A percentile compares a stretch with the other conserved stretches of the same genome.
phyloP scores from a whole-genome alignment of 371 early-diverging fungal genomes.

The Umbelopsis sp. region DNA sequence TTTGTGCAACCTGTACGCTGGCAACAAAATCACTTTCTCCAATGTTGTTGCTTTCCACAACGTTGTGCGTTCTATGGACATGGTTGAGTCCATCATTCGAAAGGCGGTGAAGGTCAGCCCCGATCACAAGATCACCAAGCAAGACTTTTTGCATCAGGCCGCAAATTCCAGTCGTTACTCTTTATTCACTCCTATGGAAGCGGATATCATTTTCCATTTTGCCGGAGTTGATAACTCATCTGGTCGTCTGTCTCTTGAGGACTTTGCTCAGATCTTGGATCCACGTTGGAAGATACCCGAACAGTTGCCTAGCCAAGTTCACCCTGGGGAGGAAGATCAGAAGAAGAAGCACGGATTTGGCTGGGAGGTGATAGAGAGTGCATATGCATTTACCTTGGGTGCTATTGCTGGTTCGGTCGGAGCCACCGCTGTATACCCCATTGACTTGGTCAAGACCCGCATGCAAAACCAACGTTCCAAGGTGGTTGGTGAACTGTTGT shows the following conservation, averaged over 20 bases:
- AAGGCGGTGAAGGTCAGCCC: conserved; percentile 57
- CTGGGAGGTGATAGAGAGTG: conserved; percentile 48
- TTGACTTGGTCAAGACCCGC: conserved; percentile 97
- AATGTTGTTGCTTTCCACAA: conserved; percentile 76
- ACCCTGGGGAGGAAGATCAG: neutral
- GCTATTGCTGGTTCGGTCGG: conserved; percentile 96
- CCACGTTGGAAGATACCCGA: conserved; percentile 61
- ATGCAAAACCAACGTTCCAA: conserved; percentile 97
- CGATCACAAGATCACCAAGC: conserved; percentile 65
- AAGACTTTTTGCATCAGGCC: conserved; percentile 66
- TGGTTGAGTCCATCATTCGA: conserved; percentile 68
- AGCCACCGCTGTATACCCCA: conserved; percentile 95
- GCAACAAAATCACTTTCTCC: conserved; percentile 63
- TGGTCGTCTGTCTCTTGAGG: conserved; percentile 56
- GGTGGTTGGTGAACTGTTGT: conserved; percentile 90
- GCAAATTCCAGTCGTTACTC: conserved; percentile 65
- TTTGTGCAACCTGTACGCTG: conserved; percentile 60
- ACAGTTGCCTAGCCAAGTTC: conserved; percentile 3
- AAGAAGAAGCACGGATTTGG: conserved; percentile 35
- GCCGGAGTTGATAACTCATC: conserved; percentile 67
- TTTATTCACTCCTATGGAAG: conserved; percentile 82
- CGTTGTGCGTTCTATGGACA: conserved; percentile 73
- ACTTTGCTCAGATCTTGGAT: conserved; percentile 70
- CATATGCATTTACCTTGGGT: conserved; percentile 82
- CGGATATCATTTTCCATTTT: conserved; percentile 81